Conservation (phyloP, 148 eudicot genomes). For the Amaranthus cruentus region DNA sequence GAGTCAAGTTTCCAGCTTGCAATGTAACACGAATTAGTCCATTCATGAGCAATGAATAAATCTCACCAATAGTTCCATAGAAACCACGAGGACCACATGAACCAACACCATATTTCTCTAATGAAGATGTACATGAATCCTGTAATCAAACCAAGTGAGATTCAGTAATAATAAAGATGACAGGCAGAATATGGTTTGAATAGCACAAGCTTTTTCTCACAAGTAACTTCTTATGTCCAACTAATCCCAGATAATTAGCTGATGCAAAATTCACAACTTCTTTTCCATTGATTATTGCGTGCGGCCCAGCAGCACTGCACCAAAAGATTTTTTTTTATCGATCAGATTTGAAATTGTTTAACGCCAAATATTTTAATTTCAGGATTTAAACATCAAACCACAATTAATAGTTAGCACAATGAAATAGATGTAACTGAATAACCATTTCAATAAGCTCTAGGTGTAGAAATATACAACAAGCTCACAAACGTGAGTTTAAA, state of each 20-base stretch:
- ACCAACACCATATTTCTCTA: conserved; percentile 97
- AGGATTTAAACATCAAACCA: no score
- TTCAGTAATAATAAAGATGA: neutral
- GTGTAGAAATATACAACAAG: neutral
- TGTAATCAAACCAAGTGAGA: conserved; percentile 31
- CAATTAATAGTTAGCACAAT: no score
- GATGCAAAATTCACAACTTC: conserved; percentile 85
- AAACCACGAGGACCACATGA: conserved; percentile 99
- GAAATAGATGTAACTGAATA: neutral
- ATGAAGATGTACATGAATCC: conserved; percentile 80
- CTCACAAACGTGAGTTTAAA: neutral
- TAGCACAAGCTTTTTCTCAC: conserved; percentile 40
- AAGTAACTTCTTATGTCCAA: conserved; percentile 66
- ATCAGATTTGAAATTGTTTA: neutral
- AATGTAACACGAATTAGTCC: neutral
- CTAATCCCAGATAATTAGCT: conserved; percentile 83
- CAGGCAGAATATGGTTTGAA: neutral
- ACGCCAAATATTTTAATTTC: no score
- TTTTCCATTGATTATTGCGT: conserved; percentile 67
- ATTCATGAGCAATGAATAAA: neutral
- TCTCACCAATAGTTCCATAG: conserved; percentile 92
- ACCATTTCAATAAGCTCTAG: neutral
- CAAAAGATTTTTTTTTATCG: neutral
- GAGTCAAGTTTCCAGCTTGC: neutral
- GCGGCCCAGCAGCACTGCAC: conserved; percentile 88